Base-by-base conservation (phyloP, 345 rosid species). In the Melaleuca quinquenervia region DNA sequence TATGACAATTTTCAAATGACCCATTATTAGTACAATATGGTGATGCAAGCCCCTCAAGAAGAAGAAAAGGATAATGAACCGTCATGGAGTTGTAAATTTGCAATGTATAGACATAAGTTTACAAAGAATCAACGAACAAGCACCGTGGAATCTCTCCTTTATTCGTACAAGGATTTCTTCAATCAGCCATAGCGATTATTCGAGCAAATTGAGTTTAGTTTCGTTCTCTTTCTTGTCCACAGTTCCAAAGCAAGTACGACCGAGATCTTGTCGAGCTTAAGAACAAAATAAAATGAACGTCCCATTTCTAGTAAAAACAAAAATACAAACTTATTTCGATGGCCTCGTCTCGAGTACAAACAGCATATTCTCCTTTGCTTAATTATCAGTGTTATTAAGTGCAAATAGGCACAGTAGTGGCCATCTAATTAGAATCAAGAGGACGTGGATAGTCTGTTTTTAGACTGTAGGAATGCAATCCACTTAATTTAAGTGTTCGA, bases 351-450 rank as follows among this genome's bases (percentile, higher is more conserved):
- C 0, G 4, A n/a, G n/a, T 58, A 12, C 3, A n/a, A 58, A 32
- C 0, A 32, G 0, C 22, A 16, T 64, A 0, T 64, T 32, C 22
- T 29, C 11, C 76, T 64, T 32, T 3, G 0, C 24, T 32, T 16
- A 16, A 7, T 64, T 7, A 32, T 32, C 0, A 3, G 6, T 12
- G 11, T 32, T 15, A 64, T 16, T 64, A 53, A 21, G 56, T 53
- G 26, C 10, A 21, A 53, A 20, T 53, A 20, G 24, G 21, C 5
- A 21, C 5, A 32, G n/a, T 8, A 11, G 22, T 64, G 0, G 0
- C 76, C 76, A 32, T 64, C 24, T 64, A 64, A 32, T 8, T 18
- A 64, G 48, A 32, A 0, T 64, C 45, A 32, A 16, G 78, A 13
- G 24, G 78, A 45, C 78, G 45, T 18, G 78, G 48, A 64, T 12